Evolutionary conservation across 2,329 filamentous ascomycete genomes (phyloP), one percentile per base, ranked within the genome.

Genomic region (Aureobasidium musti): DNA sequence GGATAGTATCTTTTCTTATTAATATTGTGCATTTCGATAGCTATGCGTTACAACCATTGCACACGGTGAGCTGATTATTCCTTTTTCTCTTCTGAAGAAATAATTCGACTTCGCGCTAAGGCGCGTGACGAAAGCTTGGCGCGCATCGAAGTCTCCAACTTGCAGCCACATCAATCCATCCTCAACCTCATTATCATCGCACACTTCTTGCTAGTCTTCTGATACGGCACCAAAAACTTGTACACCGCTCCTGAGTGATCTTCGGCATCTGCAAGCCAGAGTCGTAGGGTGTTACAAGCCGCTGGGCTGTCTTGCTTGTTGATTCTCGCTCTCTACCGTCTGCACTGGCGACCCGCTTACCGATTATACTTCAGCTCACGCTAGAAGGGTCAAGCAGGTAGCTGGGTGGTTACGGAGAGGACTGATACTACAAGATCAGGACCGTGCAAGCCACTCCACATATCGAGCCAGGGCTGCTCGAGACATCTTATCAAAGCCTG

Each of bases 381-480:
- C 50, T 65, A 28, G 50, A 56, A 53, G 60, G 60, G 45, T 21
- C 35, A 43, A 63, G 60, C 60, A 52, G 35, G 35, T 19, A 52
- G 37, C 47, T 63, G 47, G 37, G 47, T 63, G 21, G 59, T 63
- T 63, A 63, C 59, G 45, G 39, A 28, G 33, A 19, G 21, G 30
- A 13, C 17, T n/a, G 49, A 43, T 1, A 8, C 39, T 49, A 28
- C 35, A 6, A 45, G 59, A 35, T 30, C 10, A 14, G n/a, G 5
- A 39, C 13, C 21, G 21, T 45, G 35, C 17, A n/a, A 21, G 26
- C 13, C 28, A 14, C 17, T 43, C n/a, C 21, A 37, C 41, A 13
- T 43, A 61, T 49, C 57, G 61, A 64, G 61, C 54, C 49, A 54
- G 49, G 61, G 61, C 61, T 64, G 49, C 61, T 64, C 49, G 61